phyloP scores from a whole-genome alignment of 2,329 filamentous ascomycete genomes.

The Alternaria panax region DNA sequence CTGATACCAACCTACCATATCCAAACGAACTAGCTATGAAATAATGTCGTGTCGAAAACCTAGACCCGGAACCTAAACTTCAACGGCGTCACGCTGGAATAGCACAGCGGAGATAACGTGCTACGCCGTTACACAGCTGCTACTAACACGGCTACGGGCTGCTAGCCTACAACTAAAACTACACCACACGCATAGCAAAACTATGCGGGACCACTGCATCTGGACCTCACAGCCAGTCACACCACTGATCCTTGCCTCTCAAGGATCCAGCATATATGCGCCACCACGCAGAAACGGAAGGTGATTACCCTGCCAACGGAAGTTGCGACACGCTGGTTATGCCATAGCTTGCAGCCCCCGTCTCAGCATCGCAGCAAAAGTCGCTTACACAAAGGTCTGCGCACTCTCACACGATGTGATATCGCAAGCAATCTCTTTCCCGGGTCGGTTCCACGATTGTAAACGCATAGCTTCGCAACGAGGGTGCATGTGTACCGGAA shows the following conservation, averaged over 20 bases:
- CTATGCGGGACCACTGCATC: neutral
- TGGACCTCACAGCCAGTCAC: neutral
- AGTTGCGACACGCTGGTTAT: neutral
- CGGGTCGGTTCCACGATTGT: neutral
- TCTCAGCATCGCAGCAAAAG: neutral
- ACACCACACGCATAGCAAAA: neutral
- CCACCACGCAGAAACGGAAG: neutral
- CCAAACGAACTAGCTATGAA: neutral
- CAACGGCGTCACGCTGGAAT: neutral
- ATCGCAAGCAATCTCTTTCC: neutral
- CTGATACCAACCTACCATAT: neutral
- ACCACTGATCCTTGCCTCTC: neutral
- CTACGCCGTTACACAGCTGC: neutral
- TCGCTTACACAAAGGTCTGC: neutral
- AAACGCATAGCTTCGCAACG: neutral
- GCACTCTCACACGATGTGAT: neutral
- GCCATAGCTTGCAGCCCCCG: neutral
- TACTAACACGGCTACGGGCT: neutral
- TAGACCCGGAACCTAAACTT: neutral
- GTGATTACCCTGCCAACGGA: neutral
- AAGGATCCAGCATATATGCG: neutral
- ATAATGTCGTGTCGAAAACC: neutral
- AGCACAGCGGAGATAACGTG: constrained; percentile 11
- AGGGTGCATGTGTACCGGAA: neutral
- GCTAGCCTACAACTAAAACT: neutral